Percentiles rank a stretch among this genome's conserved stretches.
Evolutionary conservation across 23 red algal genomes (phyloP).

Genomic region (Cyanidiococcus yangmingshanensis): DNA sequence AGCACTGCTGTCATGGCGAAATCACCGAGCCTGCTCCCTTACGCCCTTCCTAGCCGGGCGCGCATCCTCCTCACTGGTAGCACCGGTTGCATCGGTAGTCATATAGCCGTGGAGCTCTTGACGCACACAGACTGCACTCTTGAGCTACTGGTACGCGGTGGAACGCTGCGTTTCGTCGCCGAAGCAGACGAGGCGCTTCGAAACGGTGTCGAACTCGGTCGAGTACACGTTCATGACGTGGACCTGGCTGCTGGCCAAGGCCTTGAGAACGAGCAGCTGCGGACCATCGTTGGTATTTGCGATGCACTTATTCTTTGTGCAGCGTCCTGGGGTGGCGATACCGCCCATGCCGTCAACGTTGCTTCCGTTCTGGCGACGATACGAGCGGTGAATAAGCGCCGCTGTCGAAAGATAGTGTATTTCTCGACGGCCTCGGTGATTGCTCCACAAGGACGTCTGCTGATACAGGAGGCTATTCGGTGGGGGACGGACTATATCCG

Average conservation of each 20-base stretch:
- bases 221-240: not conserved
- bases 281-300: not conserved
- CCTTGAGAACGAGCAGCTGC: not conserved
- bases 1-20: too few species aligned
- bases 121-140: not conserved
- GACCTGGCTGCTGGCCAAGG: not conserved
- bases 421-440: slow-evolving; percentile 6
- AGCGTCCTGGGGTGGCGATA: slow-evolving; percentile 3
- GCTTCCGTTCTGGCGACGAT: not conserved
- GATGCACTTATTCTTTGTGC: slow-evolving; percentile 14
- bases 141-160: not conserved
- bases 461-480: not conserved
- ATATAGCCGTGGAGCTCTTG: not conserved
- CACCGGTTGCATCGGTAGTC: slow-evolving; percentile 11
- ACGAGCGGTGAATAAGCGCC: not conserved
- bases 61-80: slow-evolving; percentile 1
- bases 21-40: too few species aligned
- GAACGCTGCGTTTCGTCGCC: not conserved
- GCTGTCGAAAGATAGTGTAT: not conserved
- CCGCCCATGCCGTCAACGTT: not conserved
- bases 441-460: not conserved
- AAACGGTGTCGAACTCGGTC: not conserved
- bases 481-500: slow-evolving; percentile 9
- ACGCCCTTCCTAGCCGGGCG: not conserved
- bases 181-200: not conserved